phyloP scores from a whole-genome alignment of 75 land plant species.

The Larix kaempferi region DNA sequence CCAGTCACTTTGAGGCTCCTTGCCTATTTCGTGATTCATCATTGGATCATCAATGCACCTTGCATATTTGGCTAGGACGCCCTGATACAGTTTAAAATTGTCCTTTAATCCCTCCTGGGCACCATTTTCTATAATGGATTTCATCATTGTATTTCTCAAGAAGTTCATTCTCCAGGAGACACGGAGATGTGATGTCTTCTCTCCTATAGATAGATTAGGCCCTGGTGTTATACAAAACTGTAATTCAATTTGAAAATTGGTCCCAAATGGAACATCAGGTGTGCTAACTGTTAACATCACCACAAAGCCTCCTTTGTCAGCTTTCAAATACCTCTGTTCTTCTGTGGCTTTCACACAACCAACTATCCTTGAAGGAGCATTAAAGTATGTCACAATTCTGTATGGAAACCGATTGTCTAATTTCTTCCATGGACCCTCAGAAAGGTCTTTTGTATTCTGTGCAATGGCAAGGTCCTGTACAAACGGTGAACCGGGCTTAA shows the following conservation, averaged over 20 bases:
- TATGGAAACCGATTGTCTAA: constrained; percentile 14
- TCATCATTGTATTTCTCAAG: constrained; percentile 63
- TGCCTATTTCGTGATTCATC: constrained; percentile 4
- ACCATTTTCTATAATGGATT: constrained; percentile 36
- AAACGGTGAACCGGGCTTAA: constrained; percentile 53
- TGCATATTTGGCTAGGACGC: constrained; percentile 27
- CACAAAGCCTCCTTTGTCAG: constrained; percentile 62
- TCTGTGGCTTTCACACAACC: constrained; percentile 71
- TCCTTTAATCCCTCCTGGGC: constrained; percentile 42
- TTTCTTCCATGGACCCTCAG: constrained; percentile 59
- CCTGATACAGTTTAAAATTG: constrained; percentile 15
- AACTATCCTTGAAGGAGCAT: constrained; percentile 71
- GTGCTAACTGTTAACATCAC: constrained; percentile 48
- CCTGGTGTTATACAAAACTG: constrained; percentile 66
- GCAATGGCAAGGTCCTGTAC: constrained; percentile 34
- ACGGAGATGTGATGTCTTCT: constrained; percentile 51
- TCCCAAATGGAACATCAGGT: constrained; percentile 89
- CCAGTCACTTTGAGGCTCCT: constrained; percentile 43
- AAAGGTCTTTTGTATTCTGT: constrained; percentile 44
- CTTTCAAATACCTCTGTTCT: constrained; percentile 68
- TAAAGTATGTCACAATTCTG: constrained; percentile 54
- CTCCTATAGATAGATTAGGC: constrained; percentile 37
- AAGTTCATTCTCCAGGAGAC: constrained; percentile 80
- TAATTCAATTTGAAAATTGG: constrained; percentile 50
- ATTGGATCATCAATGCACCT: constrained; percentile 3